Base-by-base conservation (phyloP, 2,329 filamentous ascomycete species). In the Truncatella angustata region DNA sequence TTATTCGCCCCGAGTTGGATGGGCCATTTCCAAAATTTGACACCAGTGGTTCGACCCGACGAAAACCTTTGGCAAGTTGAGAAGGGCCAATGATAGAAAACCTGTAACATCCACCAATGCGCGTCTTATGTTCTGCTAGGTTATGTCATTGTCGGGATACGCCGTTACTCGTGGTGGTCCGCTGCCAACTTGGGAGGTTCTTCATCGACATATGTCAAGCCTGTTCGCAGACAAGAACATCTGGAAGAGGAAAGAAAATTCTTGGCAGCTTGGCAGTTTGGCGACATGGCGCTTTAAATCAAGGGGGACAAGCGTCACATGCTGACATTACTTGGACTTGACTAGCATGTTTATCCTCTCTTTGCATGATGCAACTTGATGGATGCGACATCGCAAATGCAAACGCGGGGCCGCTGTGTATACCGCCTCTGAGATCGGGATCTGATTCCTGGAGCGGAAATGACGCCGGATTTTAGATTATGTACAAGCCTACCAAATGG, bases 211-310 rank as follows among this genome's bases (percentile, higher is more conserved):
- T n/a, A n/a, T n/a, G n/a, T n/a, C n/a, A n/a, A n/a, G n/a, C n/a
- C n/a, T n/a, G n/a, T n/a, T n/a, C n/a, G n/a, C n/a, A n/a, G n/a
- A n/a, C n/a, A n/a, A n/a, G n/a, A n/a, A n/a, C n/a, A n/a, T n/a
- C n/a, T n/a, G n/a, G 4, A 16, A 34, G 14, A 46, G 18, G n/a
- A 32, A 14, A 7, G 14, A 14, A 32, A 7, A 12, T 32, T 21
- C 43, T 46, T 46, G 43, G 43, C 43, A 46, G 24, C 43, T 46
- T 46, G 43, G 43, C 43, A 46, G 10, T 28, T 34, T 35, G 26
- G 43, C 43, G 28, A 24, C 7, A 12, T n/a, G 21, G 11, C 20
- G 12, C 40, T 44, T 44, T 44, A 26, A 44, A 44, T 14, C 16
- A 16, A n/a, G 7, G 40, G 24, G n/a, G 28, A 28, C 9, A 26